Base-by-base conservation (phyloP, 495 filamentous ascomycete species). In the Beverwykella pulmonaria region DNA sequence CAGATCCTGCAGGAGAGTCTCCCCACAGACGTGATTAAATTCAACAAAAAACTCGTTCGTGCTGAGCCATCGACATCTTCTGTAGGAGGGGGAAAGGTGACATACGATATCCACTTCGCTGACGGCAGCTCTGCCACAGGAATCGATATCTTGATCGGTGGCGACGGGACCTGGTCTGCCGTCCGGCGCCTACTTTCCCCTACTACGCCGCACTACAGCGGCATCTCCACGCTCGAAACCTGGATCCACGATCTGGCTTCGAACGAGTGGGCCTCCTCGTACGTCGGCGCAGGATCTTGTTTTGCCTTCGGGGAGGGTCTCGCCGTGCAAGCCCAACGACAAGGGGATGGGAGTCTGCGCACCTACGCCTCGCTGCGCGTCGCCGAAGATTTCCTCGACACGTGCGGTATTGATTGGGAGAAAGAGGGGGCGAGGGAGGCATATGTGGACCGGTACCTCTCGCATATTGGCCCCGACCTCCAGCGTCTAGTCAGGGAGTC, bases 271-370 rank as follows among this genome's bases (percentile, higher is more conserved):
- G 32, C 71, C 1, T 36, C 17, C 6, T 48, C 44, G 15, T 57
- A 59, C 20, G 57, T 65, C 2, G 71, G 71, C n/a, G 25, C 46
- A 9, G 71, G 71, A 1, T 56, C 47, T 14, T 48, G 53, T 55
- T 53, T 55, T n/a, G 50, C 68, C 0, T 57, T 79, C 0, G 78
- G 76, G 1, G 56, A 67, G 17, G 63, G 70, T 0, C 71, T 73
- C 39, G 75, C 68, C 25, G 67, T 79, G 22, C 71, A 71, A 56
- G 61, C 75, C 2, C 78, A 79, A 34, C 77, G 77, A n/a, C 63
- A 66, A 29, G 61, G 75, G n/a, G 71, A 79, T 50, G 81, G 80
- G 25, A 75, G 73, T 12, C 75, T 75, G 6, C 72, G 80, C 0
- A 69, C 75, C 9, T 83, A 82, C 53, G 71, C 75, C 17, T 75